phyloP scores from a whole-genome alignment of 495 filamentous ascomycete genomes.

The Aspergillus sclerotioniger region DNA sequence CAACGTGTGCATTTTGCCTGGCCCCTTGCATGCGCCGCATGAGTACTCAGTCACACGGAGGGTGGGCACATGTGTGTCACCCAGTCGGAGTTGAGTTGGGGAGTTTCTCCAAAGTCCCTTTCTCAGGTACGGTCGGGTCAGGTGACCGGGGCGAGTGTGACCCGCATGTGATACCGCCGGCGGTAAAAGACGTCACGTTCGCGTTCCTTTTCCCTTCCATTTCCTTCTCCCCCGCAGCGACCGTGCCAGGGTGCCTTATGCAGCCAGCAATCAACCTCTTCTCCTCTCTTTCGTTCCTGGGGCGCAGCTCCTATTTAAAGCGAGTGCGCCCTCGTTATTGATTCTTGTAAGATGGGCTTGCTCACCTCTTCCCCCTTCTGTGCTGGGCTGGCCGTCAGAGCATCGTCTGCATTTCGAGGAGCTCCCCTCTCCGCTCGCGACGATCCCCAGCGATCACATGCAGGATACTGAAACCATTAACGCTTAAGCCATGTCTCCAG shows the following conservation, averaged over 20 bases:
- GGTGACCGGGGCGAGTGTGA: background rate
- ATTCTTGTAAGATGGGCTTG: too few species aligned
- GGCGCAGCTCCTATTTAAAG: too few species aligned
- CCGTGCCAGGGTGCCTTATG: too few species aligned
- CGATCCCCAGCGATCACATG: background rate
- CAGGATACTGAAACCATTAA: background rate
- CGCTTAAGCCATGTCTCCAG: slow-evolving; percentile 18
- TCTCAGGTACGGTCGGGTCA: too few species aligned
- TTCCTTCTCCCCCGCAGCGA: background rate
- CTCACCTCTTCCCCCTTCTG: background rate
- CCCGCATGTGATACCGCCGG: background rate
- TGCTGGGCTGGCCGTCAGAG: background rate
- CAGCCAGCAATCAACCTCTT: too few species aligned
- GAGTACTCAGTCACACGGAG: too few species aligned
- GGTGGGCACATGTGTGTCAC: too few species aligned
- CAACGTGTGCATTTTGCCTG: too few species aligned
- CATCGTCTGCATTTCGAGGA: background rate
- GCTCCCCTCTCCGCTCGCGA: background rate
- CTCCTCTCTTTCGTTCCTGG: too few species aligned
- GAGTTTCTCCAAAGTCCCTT: background rate
- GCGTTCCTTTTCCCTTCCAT: background rate
- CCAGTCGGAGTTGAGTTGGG: background rate
- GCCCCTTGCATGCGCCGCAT: too few species aligned
- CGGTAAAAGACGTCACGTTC: background rate
- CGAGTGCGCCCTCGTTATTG: too few species aligned